Conservation (phyloP, 2,329 filamentous ascomycete genomes). For the Acephala macrosclerotiorum region DNA sequence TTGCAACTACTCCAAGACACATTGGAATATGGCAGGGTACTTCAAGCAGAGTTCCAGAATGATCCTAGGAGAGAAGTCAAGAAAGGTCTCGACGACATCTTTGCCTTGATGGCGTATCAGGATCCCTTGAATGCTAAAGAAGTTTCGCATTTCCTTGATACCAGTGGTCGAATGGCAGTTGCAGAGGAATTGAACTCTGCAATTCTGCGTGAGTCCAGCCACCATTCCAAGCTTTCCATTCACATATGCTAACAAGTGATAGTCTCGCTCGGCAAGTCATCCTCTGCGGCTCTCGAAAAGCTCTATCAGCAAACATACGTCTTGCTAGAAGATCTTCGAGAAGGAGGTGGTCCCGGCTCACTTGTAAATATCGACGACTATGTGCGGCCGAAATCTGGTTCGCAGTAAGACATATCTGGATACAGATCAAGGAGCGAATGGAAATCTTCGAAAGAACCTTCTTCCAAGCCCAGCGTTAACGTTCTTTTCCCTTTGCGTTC, state of each 20-base stretch:
- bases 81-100: conserved; percentile 82
- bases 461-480: not conserved
- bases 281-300: conserved; percentile 83
- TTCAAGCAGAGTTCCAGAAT: conserved; percentile 78
- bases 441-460: conserved; percentile 2
- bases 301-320: conserved; percentile 87
- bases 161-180: conserved; percentile 75
- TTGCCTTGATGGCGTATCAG: conserved; percentile 85
- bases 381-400: conserved; percentile 37
- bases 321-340: conserved; percentile 81
- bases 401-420: conserved; percentile 8
- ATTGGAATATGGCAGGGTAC: conserved; percentile 78
- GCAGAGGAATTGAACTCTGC: conserved; percentile 95
- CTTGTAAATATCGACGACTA: conserved; percentile 76
- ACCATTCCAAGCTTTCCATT: not conserved
- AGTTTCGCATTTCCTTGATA: conserved; percentile 80
- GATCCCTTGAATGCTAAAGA: conserved; percentile 79
- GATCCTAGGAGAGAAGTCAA: conserved; percentile 75
- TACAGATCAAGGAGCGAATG: not conserved
- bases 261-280: conserved; percentile 93
- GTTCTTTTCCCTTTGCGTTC: conserved; percentile 23
- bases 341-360: conserved; percentile 80
- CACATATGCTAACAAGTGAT: conserved; percentile 38
- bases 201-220: conserved; percentile 68
- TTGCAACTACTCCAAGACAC: conserved; percentile 69